Conservation (phyloP, 1,139 yeast species). For the Candida albicans region DNA sequence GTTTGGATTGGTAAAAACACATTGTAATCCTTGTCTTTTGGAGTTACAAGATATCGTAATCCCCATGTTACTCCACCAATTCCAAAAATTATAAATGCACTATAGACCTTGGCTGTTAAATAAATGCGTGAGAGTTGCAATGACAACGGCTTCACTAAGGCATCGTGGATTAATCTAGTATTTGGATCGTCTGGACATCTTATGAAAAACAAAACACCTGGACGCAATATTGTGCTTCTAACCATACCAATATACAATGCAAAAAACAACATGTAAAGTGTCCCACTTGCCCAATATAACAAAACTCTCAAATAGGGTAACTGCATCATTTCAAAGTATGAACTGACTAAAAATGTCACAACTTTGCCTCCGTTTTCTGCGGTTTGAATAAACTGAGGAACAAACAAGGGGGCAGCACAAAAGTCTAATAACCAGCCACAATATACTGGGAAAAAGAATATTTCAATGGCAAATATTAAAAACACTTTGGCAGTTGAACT, state of each 20-base stretch:
- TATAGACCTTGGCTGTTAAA: conserved; percentile 75
- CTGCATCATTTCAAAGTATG: conserved; percentile 22
- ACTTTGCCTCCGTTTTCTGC: conserved; percentile 12
- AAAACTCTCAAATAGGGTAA: conserved; percentile 23
- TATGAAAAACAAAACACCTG: conserved; percentile 88
- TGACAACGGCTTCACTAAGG: conserved; percentile 70
- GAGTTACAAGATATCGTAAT: conserved; percentile 37
- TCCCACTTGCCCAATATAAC: conserved; percentile 74
- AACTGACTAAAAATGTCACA: conserved; percentile 26
- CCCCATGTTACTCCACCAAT: conserved; percentile 68
- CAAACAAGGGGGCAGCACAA: conserved; percentile 58
- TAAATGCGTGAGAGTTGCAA: conserved; percentile 74
- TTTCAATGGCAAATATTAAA: conserved; percentile 72
- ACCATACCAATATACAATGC: conserved; percentile 87
- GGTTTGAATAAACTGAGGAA: conserved; percentile 18
- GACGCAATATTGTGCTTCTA: conserved; percentile 69
- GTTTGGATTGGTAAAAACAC: conserved; percentile 30
- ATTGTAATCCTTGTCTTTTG: conserved; percentile 17
- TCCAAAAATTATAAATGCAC: conserved; percentile 69
- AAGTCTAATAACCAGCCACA: conserved; percentile 81
- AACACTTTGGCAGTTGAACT: conserved; percentile 68
- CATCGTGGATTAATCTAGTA: conserved; percentile 85
- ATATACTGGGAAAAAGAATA: conserved; percentile 78
- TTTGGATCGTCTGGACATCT: conserved; percentile 95
- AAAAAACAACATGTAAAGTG: conserved; percentile 81